Percentiles rank a stretch among this genome's conserved stretches.
phyloP scores from a whole-genome alignment of 2,329 filamentous ascomycete species.

The Xylaria multiplex region DNA sequence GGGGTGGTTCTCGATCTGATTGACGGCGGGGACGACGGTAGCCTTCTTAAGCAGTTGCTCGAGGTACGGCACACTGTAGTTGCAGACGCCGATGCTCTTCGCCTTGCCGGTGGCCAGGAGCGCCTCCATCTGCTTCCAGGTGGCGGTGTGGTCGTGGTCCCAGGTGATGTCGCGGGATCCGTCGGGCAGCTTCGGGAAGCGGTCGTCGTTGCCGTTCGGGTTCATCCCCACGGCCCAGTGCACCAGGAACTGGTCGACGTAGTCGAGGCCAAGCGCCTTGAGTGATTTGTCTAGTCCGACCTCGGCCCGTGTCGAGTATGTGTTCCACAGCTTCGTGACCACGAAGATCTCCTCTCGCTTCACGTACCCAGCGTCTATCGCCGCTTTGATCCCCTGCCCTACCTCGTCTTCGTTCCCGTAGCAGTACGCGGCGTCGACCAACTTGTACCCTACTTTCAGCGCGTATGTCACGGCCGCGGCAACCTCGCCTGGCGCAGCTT shows the following conservation, averaged over 20 bases:
- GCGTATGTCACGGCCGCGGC: conserved; percentile 67
- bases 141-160: conserved; percentile 76
- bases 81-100: conserved; percentile 65
- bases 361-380: conserved; percentile 72
- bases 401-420: conserved; percentile 87
- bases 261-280: conserved; percentile 77
- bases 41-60: conserved; percentile 62
- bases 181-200: conserved; percentile 78
- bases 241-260: conserved; percentile 83
- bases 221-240: conserved; percentile 89
- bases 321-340: conserved; percentile 86
- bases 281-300: conserved; percentile 77
- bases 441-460: conserved; percentile 65
- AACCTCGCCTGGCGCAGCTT: conserved; percentile 68
- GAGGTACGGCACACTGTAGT: conserved; percentile 67
- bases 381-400: conserved; percentile 78
- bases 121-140: conserved; percentile 81
- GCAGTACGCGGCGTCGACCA: conserved; percentile 78
- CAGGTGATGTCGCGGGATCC: conserved; percentile 78
- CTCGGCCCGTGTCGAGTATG: conserved; percentile 76
- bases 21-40: conserved; percentile 70
- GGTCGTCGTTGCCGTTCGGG: conserved; percentile 76
- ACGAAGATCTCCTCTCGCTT: conserved; percentile 85
- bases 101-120: conserved; percentile 69
- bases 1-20: conserved; percentile 81